Evolutionary conservation across 192 early-diverging fungal genomes (phyloP), one percentile per base, ranked within the genome.

Genomic region (Spizellomyces sp.): DNA sequence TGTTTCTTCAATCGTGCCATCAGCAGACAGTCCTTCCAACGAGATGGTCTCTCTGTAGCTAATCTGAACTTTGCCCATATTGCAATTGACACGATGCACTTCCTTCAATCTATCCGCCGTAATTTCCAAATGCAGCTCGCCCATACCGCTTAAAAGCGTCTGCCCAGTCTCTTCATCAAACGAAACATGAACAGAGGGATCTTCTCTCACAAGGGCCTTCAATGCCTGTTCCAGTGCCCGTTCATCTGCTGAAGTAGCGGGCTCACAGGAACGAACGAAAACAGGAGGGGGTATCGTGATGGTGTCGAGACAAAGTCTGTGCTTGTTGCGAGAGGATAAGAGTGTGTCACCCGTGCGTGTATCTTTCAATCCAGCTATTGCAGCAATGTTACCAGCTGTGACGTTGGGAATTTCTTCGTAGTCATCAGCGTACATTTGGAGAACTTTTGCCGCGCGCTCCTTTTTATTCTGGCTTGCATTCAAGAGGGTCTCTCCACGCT

Each of bases 91-190:
- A 63, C 89, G 88, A 71, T 93, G 89, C 36, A 90, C 90, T 41
- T 89, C 89, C n/a, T 90, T 46, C 22, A 98, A 77, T n/a, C 95
- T 78, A 45, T 94, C 94, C 48, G 88, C 88, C 10, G 94, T 87
- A 14, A 98, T 90, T 67, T 98, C 96, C 42, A 98, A 75, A 74
- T 98, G 96, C 60, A 98, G 81, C 70, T 96, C 96, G 7, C 96
- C 96, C 94, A 96, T 95, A 0, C 95, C 96, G 70, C 91, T 88
- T 5, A 98, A 73, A 58, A 96, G 71, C 17, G 87, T 91, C 73
- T 98, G 96, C 0, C 95, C 94, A 1, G 93, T 94, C 60, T 96
- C 96, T 52, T 85, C 84, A 71, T 96, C 90, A 8, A 79, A 80
- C 14, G 83, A 67, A 12, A 94, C 76, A 61, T 84, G 87, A 22